Evolutionary conservation across 2,329 filamentous ascomycete genomes (phyloP).

Genomic region (Parastagonospora nodorum): DNA sequence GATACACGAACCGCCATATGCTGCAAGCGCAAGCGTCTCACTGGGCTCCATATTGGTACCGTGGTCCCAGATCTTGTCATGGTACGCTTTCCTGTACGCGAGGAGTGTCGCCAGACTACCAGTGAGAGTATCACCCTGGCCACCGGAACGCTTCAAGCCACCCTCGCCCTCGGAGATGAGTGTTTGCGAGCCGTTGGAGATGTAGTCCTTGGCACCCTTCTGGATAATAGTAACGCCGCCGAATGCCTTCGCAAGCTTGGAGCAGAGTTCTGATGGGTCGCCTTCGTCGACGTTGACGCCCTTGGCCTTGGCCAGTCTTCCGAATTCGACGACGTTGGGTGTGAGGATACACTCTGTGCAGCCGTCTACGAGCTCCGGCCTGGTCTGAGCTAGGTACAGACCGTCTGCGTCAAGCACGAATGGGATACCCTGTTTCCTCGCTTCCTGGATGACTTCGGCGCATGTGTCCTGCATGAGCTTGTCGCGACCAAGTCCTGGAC

Average conservation of each 20-base stretch:
- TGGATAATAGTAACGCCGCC: conserved; percentile 90
- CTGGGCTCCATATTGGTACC: conserved; percentile 59
- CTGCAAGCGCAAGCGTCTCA: conserved; percentile 73
- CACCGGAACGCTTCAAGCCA: conserved; percentile 86
- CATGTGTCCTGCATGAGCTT: conserved; percentile 87
- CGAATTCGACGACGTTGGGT: conserved; percentile 94
- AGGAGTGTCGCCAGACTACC: conserved; percentile 87
- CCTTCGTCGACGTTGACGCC: conserved; percentile 65
- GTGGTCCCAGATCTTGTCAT: conserved; percentile 77
- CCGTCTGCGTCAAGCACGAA: conserved; percentile 94
- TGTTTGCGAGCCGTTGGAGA: conserved; percentile 80
- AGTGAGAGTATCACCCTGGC: conserved; percentile 94
- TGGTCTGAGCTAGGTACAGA: conserved; percentile 74
- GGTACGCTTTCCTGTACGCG: conserved; percentile 85
- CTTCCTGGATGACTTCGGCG: conserved; percentile 76
- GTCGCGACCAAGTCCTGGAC: conserved; percentile 89
- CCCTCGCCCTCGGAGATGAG: conserved; percentile 77
- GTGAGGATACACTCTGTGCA: conserved; percentile 87
- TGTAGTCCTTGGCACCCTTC: conserved; percentile 82
- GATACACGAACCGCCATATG: conserved; percentile 83
- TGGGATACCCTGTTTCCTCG: conserved; percentile 71
- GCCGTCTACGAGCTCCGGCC: conserved; percentile 77
- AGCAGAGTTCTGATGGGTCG: conserved; percentile 63
- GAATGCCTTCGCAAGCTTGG: conserved; percentile 73
- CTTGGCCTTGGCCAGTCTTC: conserved; percentile 75